These are phyloP conservation scores for Graphium sp. DNA, from an alignment of 2,329 filamentous ascomycete species.

Conservation along the genomic window DNA sequence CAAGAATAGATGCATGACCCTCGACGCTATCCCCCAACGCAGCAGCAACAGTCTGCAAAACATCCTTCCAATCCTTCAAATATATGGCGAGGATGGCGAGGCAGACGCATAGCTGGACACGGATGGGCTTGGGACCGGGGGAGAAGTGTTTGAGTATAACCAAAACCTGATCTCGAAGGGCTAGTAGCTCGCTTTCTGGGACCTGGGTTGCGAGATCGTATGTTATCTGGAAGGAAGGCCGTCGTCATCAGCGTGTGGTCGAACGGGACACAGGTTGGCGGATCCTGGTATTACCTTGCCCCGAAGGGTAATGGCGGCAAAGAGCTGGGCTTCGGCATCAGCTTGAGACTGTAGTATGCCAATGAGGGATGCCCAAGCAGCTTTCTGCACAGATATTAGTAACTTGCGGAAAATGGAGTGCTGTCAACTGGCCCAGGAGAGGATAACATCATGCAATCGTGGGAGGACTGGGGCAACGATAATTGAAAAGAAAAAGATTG, in stretches of 20 bases:
- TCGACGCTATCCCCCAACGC: constrained; percentile 60
- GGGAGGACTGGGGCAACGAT: not conserved
- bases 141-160: constrained; percentile 67
- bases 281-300: constrained; percentile 59
- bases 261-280: not conserved
- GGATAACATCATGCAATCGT: not conserved
- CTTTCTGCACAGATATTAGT: constrained; percentile 39
- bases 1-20: constrained; percentile 75
- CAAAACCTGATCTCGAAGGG: constrained; percentile 71
- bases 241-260: too few species aligned
- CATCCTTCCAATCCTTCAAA: constrained; percentile 91
- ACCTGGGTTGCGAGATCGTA: constrained; percentile 85
- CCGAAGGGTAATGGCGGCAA: constrained; percentile 91
- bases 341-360: constrained; percentile 69
- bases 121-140: constrained; percentile 64
- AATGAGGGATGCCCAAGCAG: constrained; percentile 82
- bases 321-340: constrained; percentile 75
- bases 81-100: constrained; percentile 90
- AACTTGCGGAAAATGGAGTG: not conserved
- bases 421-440: not conserved
- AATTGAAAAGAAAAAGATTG: constrained; percentile 3
- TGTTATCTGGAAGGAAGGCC: constrained; percentile 52
- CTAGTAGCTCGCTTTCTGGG: constrained; percentile 53
- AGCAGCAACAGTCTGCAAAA: constrained; percentile 64
- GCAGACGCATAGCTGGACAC: constrained; percentile 88